A percentile compares a stretch with the other conserved stretches of the same genome.
These are phyloP conservation scores for Podospora conica DNA, from an alignment of 495 filamentous ascomycete genomes.

Conservation along the genomic window DNA sequence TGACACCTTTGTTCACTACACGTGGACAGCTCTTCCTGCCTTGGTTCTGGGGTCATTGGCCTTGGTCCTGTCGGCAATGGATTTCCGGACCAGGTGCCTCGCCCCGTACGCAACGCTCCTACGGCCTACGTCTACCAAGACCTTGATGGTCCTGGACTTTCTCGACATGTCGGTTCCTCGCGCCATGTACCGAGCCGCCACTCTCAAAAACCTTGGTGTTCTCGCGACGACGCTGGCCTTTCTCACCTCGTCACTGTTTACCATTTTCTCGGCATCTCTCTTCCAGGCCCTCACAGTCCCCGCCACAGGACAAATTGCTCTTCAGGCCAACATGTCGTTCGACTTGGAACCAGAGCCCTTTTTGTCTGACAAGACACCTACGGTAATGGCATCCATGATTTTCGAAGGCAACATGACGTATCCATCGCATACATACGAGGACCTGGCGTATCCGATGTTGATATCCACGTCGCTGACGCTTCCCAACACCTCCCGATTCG, in stretches of 20 bases:
- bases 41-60: constrained; percentile 4
- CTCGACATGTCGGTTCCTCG: constrained; percentile 12
- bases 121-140: neutral
- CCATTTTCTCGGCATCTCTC: constrained; percentile 17
- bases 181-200: constrained; percentile 4
- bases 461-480: neutral
- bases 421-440: constrained; percentile 10
- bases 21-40: constrained; percentile 15
- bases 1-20: constrained; percentile 12
- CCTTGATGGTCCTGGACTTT: constrained; percentile 1
- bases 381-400: constrained; percentile 4
- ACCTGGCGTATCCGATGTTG: constrained; percentile 12
- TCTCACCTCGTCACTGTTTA: constrained; percentile 9
- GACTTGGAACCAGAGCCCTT: neutral
- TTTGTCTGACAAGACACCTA: neutral
- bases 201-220: constrained; percentile 1
- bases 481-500: neutral
- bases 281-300: constrained; percentile 4
- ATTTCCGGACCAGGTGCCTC: constrained; percentile 7
- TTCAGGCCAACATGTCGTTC: constrained; percentile 6
- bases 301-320: neutral
- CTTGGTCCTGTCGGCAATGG: constrained; percentile 6
- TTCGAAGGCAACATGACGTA: constrained; percentile 11
- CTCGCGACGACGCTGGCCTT: constrained; percentile 11
- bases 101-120: constrained; percentile 6